phyloP scores from a whole-genome alignment of 768 basidiomycete genomes.

The Podaxis sp. region DNA sequence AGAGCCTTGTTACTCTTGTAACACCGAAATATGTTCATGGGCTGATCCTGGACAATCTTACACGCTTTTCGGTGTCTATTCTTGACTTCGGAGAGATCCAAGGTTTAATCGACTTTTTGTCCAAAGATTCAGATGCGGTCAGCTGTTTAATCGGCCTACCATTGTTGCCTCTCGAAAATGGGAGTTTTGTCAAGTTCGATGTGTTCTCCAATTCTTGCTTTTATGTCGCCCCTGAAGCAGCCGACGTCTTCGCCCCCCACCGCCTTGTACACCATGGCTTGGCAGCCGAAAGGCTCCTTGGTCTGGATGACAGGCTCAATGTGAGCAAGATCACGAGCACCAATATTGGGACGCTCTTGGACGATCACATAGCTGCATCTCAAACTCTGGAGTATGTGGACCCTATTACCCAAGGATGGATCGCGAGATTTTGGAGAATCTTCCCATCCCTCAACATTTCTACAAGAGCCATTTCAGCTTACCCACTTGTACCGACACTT shows the following conservation, averaged over 20 bases:
- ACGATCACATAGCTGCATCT: not conserved
- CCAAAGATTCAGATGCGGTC: conserved; percentile 9
- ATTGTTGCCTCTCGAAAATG: conserved; percentile 33
- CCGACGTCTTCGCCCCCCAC: conserved; percentile 19
- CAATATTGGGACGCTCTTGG: conserved; percentile 2
- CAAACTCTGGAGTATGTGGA: not conserved
- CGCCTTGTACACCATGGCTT: conserved; percentile 6
- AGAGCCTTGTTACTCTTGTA: not conserved
- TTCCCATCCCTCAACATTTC: conserved; percentile 11
- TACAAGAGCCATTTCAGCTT: conserved; percentile 17
- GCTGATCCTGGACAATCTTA: not conserved
- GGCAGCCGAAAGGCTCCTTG: not conserved
- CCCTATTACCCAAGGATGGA: conserved; percentile 18
- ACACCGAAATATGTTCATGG: conserved; percentile 4
- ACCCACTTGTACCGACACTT: conserved; percentile 31
- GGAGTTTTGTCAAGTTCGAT: conserved; percentile 23
- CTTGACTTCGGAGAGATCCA: conserved; percentile 21
- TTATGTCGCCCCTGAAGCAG: conserved; percentile 21
- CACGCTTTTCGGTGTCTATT: conserved; percentile 13
- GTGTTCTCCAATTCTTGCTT: conserved; percentile 17
- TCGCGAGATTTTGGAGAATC: conserved; percentile 28
- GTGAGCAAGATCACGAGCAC: not conserved
- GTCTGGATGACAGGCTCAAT: not conserved
- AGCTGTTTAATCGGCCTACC: conserved; percentile 25
- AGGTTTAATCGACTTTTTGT: conserved; percentile 24